Base-by-base conservation (phyloP, 192 early-diverging fungal species). In the Entophlyctis luteolus region DNA sequence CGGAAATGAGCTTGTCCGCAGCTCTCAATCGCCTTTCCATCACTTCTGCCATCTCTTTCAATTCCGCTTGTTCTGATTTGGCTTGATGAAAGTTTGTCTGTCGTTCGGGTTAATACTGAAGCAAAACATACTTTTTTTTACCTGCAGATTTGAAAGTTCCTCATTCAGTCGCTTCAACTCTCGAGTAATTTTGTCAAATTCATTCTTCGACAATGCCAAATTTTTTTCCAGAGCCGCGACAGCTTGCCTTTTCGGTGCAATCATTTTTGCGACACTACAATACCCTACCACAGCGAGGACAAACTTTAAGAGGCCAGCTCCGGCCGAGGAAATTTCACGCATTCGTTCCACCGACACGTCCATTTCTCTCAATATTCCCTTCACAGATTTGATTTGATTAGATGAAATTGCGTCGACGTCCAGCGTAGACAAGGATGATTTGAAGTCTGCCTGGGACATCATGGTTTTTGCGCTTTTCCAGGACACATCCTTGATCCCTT, bases 391-490 rank as follows among this genome's bases (percentile, higher is more conserved):
- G 50, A 83, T 80, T 58, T 85, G 83, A 27, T 70, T 66, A 32
- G 62, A 66, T 12, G 81, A 79, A 29, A 85, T 85, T 23, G 59
- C 72, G 55, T 85, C 83, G 1, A 85, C 79, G 59, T 85, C 81
- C 55, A 85, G 48, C 2, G 59, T 31, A 36, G 72, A 72, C 22
- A 85, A 65, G 2, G 83, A 85, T 2, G 83, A 73, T 49, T 85
- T 85, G 67, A 85, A 85, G 56, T 85, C 83, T 47, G 69, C 78
- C 29, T 77, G 75, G 0, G 81, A 83, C 83, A 85, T 85, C 83
- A 85, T 85, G 20, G 72, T 75, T 53, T 85, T 85, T 3, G 83
- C 83, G 52, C 79, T 81, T 72, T 85, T 85, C 83, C 83, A 85
- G 8, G 83, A 85, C 2, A 85, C 79, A 70, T 85, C 83, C 47